phyloP scores from a whole-genome alignment of 2,329 filamentous ascomycete species.

The Zymoseptoria brevis region DNA sequence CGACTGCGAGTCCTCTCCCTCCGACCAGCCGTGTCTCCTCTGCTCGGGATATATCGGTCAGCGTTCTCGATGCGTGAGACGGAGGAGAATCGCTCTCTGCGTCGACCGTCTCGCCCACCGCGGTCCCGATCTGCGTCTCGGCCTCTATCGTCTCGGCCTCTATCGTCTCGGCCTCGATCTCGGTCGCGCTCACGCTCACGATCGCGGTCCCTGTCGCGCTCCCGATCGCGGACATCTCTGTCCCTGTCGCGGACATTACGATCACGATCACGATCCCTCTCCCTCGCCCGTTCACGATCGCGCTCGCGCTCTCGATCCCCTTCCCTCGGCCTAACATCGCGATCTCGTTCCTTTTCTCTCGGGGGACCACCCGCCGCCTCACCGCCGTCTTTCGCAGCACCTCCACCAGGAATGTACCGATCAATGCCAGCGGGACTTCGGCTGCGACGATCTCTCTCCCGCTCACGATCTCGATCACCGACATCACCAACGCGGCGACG shows the following conservation, averaged over 20 bases:
- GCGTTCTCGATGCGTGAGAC: slow-evolving; percentile 3
- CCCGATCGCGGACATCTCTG: slow-evolving; percentile 8
- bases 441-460: slow-evolving; percentile 14
- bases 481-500: slow-evolving; percentile 6
- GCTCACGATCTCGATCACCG: slow-evolving; percentile 4
- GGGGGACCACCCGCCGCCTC: slow-evolving; percentile 1
- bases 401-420: slow-evolving; percentile 33
- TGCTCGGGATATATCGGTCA: slow-evolving; percentile 30
- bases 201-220: slow-evolving; percentile 14
- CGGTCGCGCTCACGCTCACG: slow-evolving; percentile 24
- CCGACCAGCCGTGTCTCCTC: slow-evolving; percentile 10
- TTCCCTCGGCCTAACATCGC: slow-evolving; percentile 20
- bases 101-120: background rate
- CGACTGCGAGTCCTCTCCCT: slow-evolving; percentile 7
- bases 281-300: slow-evolving; percentile 5
- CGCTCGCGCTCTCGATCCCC: slow-evolving; percentile 7
- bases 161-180: slow-evolving; percentile 20
- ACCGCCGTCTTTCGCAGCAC: background rate
- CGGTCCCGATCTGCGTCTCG: background rate
- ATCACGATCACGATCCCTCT: slow-evolving; percentile 12
- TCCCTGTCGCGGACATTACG: slow-evolving; percentile 25
- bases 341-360: slow-evolving; percentile 1
- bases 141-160: slow-evolving; percentile 23
- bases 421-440: slow-evolving; percentile 30
- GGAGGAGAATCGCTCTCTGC: background rate